These are phyloP conservation scores for Orbilia brochopaga DNA, from an alignment of 2,329 filamentous ascomycete genomes.

Conservation along the genomic window DNA sequence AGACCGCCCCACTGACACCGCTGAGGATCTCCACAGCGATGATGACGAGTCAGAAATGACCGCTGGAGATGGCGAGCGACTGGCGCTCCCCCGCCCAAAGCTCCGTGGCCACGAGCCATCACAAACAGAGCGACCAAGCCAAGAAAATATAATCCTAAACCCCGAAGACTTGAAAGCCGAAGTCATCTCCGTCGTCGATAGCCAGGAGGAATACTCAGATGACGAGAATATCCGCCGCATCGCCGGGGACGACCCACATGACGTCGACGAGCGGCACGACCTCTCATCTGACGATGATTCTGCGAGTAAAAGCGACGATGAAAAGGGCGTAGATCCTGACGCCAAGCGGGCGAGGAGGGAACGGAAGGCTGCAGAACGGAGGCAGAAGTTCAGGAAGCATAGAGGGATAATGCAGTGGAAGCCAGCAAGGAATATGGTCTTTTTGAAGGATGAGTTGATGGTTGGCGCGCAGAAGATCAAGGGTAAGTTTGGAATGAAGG, in stretches of 20 bases:
- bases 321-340: slow-evolving; percentile 36
- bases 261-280: slow-evolving; percentile 54
- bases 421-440: slow-evolving; percentile 77
- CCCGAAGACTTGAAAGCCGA: slow-evolving; percentile 53
- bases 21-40: too few relatives aligned
- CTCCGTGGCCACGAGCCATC: slow-evolving; percentile 65
- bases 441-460: slow-evolving; percentile 85
- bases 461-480: slow-evolving; percentile 77
- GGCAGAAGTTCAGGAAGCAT: slow-evolving; percentile 72
- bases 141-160: slow-evolving; percentile 45
- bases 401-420: slow-evolving; percentile 94
- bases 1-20: too few relatives aligned
- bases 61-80: slow-evolving; percentile 76
- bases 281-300: slow-evolving; percentile 55
- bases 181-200: slow-evolving; percentile 52
- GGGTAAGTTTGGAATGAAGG: slow-evolving; percentile 76
- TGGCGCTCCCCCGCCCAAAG: slow-evolving; percentile 69
- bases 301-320: slow-evolving; percentile 56
- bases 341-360: slow-evolving; percentile 52
- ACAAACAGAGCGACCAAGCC: slow-evolving; percentile 55
- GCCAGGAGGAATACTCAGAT: slow-evolving; percentile 52
- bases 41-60: slow-evolving; percentile 74
- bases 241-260: slow-evolving; percentile 47
- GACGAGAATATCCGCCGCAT: slow-evolving; percentile 52
- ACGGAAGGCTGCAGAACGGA: slow-evolving; percentile 59